Conservation (phyloP, 108 stramenopile genomes). For the Pinguiococcus pyrenoidosus region DNA sequence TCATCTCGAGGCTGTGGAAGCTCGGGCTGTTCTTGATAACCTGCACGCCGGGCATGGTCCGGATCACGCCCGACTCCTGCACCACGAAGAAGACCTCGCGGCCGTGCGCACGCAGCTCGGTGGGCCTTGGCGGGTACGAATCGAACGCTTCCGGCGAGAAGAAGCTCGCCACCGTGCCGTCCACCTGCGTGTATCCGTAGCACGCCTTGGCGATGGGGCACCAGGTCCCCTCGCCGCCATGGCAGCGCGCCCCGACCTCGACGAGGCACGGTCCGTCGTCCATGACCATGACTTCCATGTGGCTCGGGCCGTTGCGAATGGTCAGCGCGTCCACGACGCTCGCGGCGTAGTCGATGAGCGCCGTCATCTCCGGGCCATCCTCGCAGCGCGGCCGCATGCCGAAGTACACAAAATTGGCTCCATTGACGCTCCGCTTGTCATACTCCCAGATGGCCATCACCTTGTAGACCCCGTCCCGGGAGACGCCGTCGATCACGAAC, state of each 20-base stretch:
- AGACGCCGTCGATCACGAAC: constrained; percentile 79
- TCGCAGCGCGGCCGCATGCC: constrained; percentile 36
- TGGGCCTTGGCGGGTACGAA: constrained; percentile 5
- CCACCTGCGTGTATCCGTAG: constrained; percentile 45
- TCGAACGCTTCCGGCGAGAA: constrained; percentile 14
- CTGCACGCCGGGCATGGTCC: constrained; percentile 11
- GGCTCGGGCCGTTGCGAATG: constrained; percentile 47
- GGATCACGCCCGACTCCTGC: constrained; percentile 3
- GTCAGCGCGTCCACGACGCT: constrained; percentile 51
- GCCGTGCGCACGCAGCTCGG: neutral
- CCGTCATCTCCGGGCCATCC: constrained; percentile 26
- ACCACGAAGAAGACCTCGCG: constrained; percentile 26
- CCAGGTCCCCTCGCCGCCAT: constrained; percentile 88
- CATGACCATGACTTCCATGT: constrained; percentile 29
- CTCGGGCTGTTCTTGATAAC: constrained; percentile 5
- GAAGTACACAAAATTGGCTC: constrained; percentile 70
- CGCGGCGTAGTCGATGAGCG: constrained; percentile 61
- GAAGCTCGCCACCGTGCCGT: constrained; percentile 20
- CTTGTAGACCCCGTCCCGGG: constrained; percentile 66
- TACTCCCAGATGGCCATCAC: constrained; percentile 85
- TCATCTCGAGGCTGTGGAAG: constrained; percentile 21
- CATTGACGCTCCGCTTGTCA: constrained; percentile 68
- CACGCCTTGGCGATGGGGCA: constrained; percentile 38
- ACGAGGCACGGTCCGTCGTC: constrained; percentile 75
- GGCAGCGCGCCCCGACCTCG: constrained; percentile 81